phyloP scores from a whole-genome alignment of 2,329 filamentous ascomycete genomes.

The Periconia sp. region DNA sequence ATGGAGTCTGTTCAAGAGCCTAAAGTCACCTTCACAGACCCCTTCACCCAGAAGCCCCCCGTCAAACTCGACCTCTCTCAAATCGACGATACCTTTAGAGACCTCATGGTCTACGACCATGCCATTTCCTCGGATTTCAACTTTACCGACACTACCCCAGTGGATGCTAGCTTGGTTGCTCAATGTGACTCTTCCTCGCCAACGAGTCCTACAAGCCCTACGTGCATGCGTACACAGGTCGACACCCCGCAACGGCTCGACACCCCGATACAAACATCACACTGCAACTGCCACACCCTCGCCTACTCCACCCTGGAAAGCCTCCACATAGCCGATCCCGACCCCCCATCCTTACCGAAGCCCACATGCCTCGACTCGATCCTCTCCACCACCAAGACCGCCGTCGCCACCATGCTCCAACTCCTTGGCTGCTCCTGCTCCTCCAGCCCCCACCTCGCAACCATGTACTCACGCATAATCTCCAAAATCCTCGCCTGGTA shows the following conservation, averaged over 20 bases:
- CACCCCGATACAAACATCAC: slow-evolving; percentile 27
- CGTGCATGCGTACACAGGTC: slow-evolving; percentile 14
- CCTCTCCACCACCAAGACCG: slow-evolving; percentile 33
- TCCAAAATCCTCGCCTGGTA: slow-evolving; percentile 42
- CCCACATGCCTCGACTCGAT: slow-evolving; percentile 34
- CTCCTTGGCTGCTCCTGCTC: slow-evolving; percentile 39
- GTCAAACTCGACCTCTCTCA: slow-evolving; percentile 30
- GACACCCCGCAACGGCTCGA: slow-evolving; percentile 23
- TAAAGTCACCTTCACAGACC: slow-evolving; percentile 32
- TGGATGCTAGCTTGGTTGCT: slow-evolving; percentile 19
- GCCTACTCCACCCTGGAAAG: slow-evolving; percentile 39
- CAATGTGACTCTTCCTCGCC: slow-evolving; percentile 20
- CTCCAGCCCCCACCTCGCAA: slow-evolving; percentile 39
- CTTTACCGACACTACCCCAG: slow-evolving; percentile 19
- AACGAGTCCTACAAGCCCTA: slow-evolving; percentile 23
- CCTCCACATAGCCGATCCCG: slow-evolving; percentile 30
- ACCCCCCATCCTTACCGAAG: slow-evolving; percentile 21
- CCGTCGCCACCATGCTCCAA: slow-evolving; percentile 33
- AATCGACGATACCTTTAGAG: slow-evolving; percentile 32
- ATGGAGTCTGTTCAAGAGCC: slow-evolving; percentile 26
- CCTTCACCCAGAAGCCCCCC: slow-evolving; percentile 33
- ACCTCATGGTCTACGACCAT: slow-evolving; percentile 31
- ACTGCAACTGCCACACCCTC: slow-evolving; percentile 37
- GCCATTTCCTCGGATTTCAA: slow-evolving; percentile 30
- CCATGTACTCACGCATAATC: slow-evolving; percentile 43